Conservation (phyloP, 305 asterid genomes). For the Rubia balearica region DNA sequence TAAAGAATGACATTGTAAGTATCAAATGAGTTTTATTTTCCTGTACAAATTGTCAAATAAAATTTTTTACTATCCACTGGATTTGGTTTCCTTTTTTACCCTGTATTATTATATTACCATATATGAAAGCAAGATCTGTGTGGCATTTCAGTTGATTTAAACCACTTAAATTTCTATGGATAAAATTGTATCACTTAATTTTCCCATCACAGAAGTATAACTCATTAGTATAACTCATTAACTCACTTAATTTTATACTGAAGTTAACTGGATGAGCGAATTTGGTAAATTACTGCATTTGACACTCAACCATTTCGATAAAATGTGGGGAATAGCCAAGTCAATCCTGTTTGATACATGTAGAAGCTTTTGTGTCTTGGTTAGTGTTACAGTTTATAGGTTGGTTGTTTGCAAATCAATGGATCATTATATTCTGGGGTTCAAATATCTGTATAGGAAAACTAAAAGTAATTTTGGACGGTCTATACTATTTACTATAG, state of each 20-base stretch:
- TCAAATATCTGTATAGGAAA: background rate
- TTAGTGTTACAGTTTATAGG: background rate
- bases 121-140: background rate
- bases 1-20: constrained; percentile 74
- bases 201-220: background rate
- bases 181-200: background rate
- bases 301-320: background rate
- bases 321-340: background rate
- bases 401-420: background rate
- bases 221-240: background rate
- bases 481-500: background rate
- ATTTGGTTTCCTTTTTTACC: background rate
- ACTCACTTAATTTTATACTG: background rate
- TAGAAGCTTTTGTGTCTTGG: constrained; percentile 1
- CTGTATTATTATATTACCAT: background rate
- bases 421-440: background rate
- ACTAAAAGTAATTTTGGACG: background rate
- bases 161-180: background rate
- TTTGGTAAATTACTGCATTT: background rate
- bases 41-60: background rate
- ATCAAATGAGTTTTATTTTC: constrained; percentile 10
- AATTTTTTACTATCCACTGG: background rate
- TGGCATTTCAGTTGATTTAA: background rate
- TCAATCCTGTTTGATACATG: background rate
- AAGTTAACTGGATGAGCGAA: background rate